Conservation (phyloP, 306 rosid species). For the Glycine latifolia region DNA sequence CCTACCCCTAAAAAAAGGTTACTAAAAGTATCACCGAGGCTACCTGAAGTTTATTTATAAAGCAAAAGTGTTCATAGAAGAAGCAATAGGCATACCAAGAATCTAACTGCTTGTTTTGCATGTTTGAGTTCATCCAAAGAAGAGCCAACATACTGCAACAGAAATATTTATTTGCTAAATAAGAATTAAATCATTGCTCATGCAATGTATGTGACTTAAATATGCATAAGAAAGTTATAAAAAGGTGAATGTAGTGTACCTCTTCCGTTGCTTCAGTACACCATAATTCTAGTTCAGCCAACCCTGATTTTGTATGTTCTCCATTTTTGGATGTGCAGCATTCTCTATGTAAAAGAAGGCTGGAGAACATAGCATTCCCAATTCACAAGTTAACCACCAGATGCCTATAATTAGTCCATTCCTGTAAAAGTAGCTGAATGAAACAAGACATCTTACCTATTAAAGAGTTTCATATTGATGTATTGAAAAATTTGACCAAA, state of each 20-base stretch:
- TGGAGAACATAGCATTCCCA: constrained; percentile 51
- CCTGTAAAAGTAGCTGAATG: constrained; percentile 11
- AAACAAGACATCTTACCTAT: constrained; percentile 60
- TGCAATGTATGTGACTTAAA: neutral
- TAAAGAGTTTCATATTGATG: constrained; percentile 77
- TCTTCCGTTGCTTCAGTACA: constrained; percentile 73
- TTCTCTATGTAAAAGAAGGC: constrained; percentile 78
- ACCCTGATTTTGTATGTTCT: constrained; percentile 74
- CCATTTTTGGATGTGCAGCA: constrained; percentile 80
- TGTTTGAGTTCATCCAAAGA: constrained; percentile 88
- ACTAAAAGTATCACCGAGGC: neutral
- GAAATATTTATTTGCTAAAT: constrained; percentile 30
- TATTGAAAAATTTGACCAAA: constrained; percentile 71
- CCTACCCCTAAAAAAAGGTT: neutral
- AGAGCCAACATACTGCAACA: constrained; percentile 70
- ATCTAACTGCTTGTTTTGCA: constrained; percentile 79
- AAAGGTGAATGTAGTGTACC: constrained; percentile 47
- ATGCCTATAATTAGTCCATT: constrained; percentile 28
- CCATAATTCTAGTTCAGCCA: constrained; percentile 83
- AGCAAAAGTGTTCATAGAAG: constrained; percentile 4
- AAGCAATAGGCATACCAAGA: constrained; percentile 69
- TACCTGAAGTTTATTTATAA: neutral
- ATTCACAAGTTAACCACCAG: neutral
- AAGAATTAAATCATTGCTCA: constrained; percentile 18
- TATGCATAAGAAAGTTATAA: neutral